Evolutionary conservation across 306 rosid species (phyloP), one percentile per base, ranked within the genome.

Genomic region (Pyrus pyrifolia): DNA sequence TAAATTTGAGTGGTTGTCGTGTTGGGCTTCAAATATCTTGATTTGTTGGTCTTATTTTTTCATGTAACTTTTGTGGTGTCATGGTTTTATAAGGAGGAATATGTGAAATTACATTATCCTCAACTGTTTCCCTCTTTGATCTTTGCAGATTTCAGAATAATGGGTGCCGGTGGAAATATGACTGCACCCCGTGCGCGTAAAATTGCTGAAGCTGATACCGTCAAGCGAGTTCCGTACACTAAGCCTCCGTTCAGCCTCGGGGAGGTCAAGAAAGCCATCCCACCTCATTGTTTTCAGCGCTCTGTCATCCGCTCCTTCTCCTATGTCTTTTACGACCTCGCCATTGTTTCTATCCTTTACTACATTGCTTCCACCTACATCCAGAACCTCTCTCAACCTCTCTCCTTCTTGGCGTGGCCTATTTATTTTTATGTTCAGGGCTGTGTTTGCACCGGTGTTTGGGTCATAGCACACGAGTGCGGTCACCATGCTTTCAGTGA

Each of bases 401-500:
- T 82, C 30, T 77, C 81, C 15, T 68, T 80, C 76, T 53, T 80
- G 63, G 91, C 90, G 0, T 93, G 97, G 96, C 88, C 93, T 6
- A 12, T 90, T 11, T 90, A 87, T 25, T 81, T 89, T 88, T 77
- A 29, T 27, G 4, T 86, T 69, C 97, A 90, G 79, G 98, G 98
- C 42, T 90, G 97, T 71, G 79, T 95, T 82, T 89, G 91, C 3
- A 95, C 98, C 3, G 98, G 98, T 6, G 90, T 95, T 67, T 95
- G 98, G 98, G 98, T 95, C 75, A 69, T 95, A 62, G 98, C 98
- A 1, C 98, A 92, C 3, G 98, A 95, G 80, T 95, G 97, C 74
- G 98, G 98, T 77, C 98, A 92, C 87, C 98, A 95, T 73, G 98
- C 98, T 72, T 95, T 95, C 80, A 95, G 98, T 60, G 96, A 90